Conservation (phyloP, 1,284 basidiomycete genomes). For the Neonothopanus nambi region DNA sequence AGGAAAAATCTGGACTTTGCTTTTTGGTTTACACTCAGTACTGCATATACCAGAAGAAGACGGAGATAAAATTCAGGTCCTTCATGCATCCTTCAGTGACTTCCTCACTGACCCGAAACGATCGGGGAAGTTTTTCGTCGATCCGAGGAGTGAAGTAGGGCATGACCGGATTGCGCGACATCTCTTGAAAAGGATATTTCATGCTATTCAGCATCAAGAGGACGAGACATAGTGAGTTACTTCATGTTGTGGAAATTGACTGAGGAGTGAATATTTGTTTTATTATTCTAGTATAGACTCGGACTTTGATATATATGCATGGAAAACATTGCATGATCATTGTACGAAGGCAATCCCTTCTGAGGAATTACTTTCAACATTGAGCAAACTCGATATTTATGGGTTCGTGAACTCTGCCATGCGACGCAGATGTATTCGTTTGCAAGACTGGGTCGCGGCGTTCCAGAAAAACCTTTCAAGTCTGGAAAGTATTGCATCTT, state of each 20-base stretch:
- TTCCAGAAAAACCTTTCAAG: neutral
- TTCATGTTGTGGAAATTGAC: too few relatives aligned
- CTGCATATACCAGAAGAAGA: too few relatives aligned
- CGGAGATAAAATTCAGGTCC: neutral
- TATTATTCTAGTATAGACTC: neutral
- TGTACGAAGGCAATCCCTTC: neutral
- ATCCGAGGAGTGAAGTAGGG: too few relatives aligned
- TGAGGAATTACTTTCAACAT: neutral
- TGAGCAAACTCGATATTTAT: neutral
- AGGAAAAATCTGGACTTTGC: too few relatives aligned
- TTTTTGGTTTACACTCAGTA: too few relatives aligned
- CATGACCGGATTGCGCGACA: too few relatives aligned
- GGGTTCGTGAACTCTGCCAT: neutral
- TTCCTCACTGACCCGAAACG: constrained; percentile 4
- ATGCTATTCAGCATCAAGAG: too few relatives aligned
- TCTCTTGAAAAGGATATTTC: too few relatives aligned
- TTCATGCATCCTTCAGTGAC: constrained; percentile 9
- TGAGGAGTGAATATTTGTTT: neutral
- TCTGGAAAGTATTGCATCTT: neutral
- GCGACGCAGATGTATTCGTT: neutral
- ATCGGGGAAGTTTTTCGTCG: constrained; percentile 1
- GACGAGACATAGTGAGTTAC: too few relatives aligned
- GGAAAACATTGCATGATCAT: neutral
- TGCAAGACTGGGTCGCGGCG: neutral
- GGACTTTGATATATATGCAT: neutral